Percentiles rank a stretch among this genome's conserved stretches.
Evolutionary conservation across 441 rosid species (phyloP).

Genomic region (Mallotus japonicus): DNA sequence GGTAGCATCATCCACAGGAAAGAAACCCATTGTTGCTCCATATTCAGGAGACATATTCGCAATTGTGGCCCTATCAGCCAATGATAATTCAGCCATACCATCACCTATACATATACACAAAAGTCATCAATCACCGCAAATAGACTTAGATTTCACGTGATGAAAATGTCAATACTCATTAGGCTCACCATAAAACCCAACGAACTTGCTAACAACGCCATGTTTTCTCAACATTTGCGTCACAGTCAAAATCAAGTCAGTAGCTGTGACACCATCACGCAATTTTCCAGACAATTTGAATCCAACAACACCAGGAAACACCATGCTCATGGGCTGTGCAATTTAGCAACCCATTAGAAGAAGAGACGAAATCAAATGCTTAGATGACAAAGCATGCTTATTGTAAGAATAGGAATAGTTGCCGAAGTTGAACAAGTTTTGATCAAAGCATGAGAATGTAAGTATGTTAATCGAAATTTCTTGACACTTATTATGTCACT

Average conservation of each 20-base stretch:
- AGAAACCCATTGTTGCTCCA: slow-evolving; percentile 99
- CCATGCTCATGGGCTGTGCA: slow-evolving; percentile 98
- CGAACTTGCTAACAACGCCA: slow-evolving; percentile 98
- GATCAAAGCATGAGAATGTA: too few relatives aligned
- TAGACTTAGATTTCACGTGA: background rate
- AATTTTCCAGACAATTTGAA: slow-evolving; percentile 85
- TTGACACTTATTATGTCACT: too few relatives aligned
- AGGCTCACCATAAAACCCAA: slow-evolving; percentile 89
- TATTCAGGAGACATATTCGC: slow-evolving; percentile 99
- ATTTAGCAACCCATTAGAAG: background rate
- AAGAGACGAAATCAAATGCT: background rate
- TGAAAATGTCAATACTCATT: background rate
- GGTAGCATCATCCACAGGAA: slow-evolving; percentile 97
- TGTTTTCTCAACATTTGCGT: slow-evolving; percentile 98
- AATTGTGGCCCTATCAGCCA: slow-evolving; percentile 98
- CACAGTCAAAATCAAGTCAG: slow-evolving; percentile 93
- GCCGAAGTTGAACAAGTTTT: background rate
- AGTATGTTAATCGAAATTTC: too few relatives aligned
- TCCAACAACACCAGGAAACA: slow-evolving; percentile 97
- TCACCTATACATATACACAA: slow-evolving; percentile 47
- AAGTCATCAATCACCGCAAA: background rate
- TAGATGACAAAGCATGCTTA: background rate
- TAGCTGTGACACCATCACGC: slow-evolving; percentile 88
- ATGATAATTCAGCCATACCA: slow-evolving; percentile 86
- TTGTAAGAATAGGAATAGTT: background rate